Evolutionary conservation across 257 asterid species (phyloP).

Genomic region (Salvia hispanica): DNA sequence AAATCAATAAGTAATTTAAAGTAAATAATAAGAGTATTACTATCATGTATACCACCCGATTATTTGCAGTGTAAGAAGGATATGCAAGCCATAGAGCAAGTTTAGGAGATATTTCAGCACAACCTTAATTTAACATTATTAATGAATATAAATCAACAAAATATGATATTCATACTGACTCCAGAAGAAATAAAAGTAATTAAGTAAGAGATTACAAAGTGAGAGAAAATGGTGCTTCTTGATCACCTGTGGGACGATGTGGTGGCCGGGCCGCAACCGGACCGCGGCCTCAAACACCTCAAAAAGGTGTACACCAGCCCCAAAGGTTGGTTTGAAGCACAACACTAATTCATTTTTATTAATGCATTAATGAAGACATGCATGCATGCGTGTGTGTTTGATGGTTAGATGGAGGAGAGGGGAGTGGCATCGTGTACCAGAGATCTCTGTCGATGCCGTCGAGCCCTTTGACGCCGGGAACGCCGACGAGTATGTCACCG

Average conservation of each 20-base stretch:
- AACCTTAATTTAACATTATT: no score
- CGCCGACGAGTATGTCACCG: slow-evolving; percentile 59
- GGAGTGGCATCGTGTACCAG: slow-evolving; percentile 47
- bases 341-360: no score
- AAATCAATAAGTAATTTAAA: no score
- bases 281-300: slow-evolving; percentile 81
- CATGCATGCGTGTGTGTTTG: slow-evolving; percentile 21
- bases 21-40: no score
- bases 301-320: slow-evolving; percentile 51
- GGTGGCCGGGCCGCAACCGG: slow-evolving; percentile 87
- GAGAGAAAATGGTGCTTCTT: slow-evolving; percentile 62
- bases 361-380: no score
- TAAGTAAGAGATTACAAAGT: background rate
- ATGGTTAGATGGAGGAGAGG: slow-evolving; percentile 44
- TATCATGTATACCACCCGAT: no score
- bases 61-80: no score
- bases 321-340: background rate
- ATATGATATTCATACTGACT: background rate
- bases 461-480: slow-evolving; percentile 63
- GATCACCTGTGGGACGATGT: slow-evolving; percentile 95
- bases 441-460: slow-evolving; percentile 68
- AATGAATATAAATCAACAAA: background rate
- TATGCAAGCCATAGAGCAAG: no score
- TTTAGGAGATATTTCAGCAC: no score
- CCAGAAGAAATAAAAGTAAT: background rate